Conservation (phyloP, 768 basidiomycete genomes). For the Pleurotus tuber-regium region DNA sequence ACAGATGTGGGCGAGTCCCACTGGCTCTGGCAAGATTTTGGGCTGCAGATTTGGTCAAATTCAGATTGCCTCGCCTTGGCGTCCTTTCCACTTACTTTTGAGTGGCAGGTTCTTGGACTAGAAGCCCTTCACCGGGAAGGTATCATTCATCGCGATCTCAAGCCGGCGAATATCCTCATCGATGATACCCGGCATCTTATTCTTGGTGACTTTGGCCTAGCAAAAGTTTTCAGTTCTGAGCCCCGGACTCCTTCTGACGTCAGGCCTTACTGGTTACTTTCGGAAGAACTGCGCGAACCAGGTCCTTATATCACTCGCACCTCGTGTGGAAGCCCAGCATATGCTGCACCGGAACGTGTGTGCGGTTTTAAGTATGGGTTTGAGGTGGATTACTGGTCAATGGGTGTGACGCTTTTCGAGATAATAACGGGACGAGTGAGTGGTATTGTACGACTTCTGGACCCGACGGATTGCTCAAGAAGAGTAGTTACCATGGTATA, state of each 20-base stretch:
- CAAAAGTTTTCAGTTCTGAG: conserved; percentile 8
- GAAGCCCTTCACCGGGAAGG: conserved; percentile 69
- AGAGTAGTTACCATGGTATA: not conserved
- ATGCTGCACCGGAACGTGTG: not conserved
- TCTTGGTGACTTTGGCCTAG: conserved; percentile 24
- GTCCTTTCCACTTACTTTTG: conserved; percentile 1
- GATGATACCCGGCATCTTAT: conserved; percentile 17
- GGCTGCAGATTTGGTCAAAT: not conserved
- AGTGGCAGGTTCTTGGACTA: conserved; percentile 28
- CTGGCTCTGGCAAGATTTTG: not conserved
- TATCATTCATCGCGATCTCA: conserved; percentile 78
- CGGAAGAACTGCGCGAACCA: not conserved
- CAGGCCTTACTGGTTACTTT: not conserved
- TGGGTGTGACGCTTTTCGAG: not conserved
- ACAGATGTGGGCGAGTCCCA: conserved; percentile 9
- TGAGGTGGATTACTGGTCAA: not conserved
- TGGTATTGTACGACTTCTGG: too few relatives aligned
- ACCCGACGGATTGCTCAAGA: too few relatives aligned
- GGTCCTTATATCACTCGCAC: not conserved
- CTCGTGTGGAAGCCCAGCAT: not conserved
- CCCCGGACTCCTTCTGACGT: too few relatives aligned
- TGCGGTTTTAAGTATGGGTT: conserved; percentile 1
- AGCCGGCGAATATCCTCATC: conserved; percentile 67
- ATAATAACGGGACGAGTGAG: not conserved
- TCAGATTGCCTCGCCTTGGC: not conserved